Conservation (phyloP, 495 filamentous ascomycete genomes). For the Aspergillus ellipticus region DNA sequence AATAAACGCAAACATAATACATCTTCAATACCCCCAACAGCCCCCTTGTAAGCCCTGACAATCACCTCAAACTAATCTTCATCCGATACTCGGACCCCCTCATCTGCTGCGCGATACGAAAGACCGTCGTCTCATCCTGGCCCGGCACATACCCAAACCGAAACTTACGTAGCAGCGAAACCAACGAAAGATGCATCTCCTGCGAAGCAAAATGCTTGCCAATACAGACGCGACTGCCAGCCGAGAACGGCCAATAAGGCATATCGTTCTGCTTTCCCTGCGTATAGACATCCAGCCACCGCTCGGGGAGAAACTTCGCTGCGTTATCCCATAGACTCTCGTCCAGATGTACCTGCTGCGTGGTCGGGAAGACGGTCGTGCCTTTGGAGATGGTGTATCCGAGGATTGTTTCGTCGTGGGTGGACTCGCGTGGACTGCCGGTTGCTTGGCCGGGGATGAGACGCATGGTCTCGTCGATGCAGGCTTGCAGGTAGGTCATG, state of each 20-base stretch:
- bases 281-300: background rate
- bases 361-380: background rate
- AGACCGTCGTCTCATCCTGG: background rate
- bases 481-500: background rate
- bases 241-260: background rate
- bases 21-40: too few relatives aligned
- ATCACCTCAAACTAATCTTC: background rate
- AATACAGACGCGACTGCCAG: background rate
- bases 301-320: background rate
- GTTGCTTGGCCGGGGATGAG: background rate
- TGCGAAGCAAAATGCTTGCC: background rate
- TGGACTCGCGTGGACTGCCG: background rate
- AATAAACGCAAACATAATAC: too few relatives aligned
- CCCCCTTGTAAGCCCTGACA: too few relatives aligned
- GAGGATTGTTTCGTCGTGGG: background rate
- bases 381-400: background rate
- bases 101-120: background rate
- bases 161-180: background rate
- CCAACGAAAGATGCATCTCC: background rate
- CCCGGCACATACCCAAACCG: background rate
- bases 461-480: constrained; percentile 1
- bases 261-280: background rate
- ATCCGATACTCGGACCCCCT: background rate
- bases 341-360: background rate
- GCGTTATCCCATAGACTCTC: background rate